A percentile compares a stretch with the other conserved stretches of the same genome.
Evolutionary conservation across 805 yeast genomes (phyloP).

Genomic region (Tetrapisispora arboricola): DNA sequence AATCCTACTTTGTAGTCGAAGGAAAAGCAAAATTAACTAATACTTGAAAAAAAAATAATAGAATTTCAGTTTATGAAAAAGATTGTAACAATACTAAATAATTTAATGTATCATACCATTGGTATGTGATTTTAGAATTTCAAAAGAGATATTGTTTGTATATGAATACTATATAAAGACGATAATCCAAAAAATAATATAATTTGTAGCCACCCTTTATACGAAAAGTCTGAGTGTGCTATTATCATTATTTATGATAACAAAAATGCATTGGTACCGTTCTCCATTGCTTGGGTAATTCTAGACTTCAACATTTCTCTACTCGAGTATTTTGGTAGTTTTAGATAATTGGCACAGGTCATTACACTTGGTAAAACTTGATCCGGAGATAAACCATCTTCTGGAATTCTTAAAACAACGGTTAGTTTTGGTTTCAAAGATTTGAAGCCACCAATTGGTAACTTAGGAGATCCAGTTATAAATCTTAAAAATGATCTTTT

Average conservation of each 20-base stretch:
- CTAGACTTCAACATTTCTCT: slow-evolving; percentile 48
- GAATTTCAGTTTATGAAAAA: no score
- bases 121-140: not conserved
- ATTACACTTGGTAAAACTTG: slow-evolving; percentile 90
- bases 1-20: slow-evolving; percentile 33
- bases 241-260: slow-evolving; percentile 45
- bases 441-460: slow-evolving; percentile 91
- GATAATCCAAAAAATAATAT: no score
- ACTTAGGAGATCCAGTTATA: slow-evolving; percentile 83
- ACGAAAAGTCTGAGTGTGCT: no score
- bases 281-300: slow-evolving; percentile 61
- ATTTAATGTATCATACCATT: no score
- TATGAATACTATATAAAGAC: no score
- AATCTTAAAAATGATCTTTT: slow-evolving; percentile 73
- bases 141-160: no score
- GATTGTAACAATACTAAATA: no score
- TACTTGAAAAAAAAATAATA: no score
- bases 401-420: slow-evolving; percentile 76
- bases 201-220: no score
- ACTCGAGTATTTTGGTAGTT: slow-evolving; percentile 72
- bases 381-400: slow-evolving; percentile 56
- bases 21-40: slow-evolving; percentile 34
- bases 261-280: slow-evolving; percentile 82
- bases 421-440: slow-evolving; percentile 74
- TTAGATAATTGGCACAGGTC: slow-evolving; percentile 95